Percentiles rank a stretch among this genome's conserved stretches.
Conservation (phyloP, 2,329 filamentous ascomycete species). For the Alternaria postmessia region DNA sequence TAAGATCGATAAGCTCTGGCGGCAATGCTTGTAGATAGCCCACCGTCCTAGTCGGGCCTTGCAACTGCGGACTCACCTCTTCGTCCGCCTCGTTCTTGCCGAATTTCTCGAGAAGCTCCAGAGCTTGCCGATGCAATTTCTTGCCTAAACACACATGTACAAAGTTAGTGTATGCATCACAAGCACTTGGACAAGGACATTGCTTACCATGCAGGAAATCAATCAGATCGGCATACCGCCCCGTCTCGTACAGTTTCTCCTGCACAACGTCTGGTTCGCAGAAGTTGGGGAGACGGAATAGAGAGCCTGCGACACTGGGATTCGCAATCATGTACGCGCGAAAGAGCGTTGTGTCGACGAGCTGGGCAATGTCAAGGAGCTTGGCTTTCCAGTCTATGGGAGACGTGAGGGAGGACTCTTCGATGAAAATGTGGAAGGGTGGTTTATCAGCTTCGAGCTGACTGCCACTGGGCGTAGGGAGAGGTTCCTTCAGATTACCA, state of each 20-base stretch:
- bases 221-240: slow-evolving; percentile 91
- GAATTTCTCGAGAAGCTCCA: slow-evolving; percentile 83
- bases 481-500: slow-evolving; percentile 65
- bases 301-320: slow-evolving; percentile 81
- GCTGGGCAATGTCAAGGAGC: slow-evolving; percentile 76
- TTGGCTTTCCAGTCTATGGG: slow-evolving; percentile 71
- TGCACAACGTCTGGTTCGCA: slow-evolving; percentile 96
- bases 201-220: slow-evolving; percentile 97
- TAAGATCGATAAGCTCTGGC: slow-evolving; percentile 86
- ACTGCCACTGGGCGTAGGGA: slow-evolving; percentile 57
- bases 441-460: slow-evolving; percentile 50
- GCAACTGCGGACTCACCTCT: slow-evolving; percentile 64
- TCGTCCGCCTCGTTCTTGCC: slow-evolving; percentile 65
- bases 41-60: slow-evolving; percentile 84
- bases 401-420: slow-evolving; percentile 36
- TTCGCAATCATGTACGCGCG: slow-evolving; percentile 93
- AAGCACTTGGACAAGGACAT: slow-evolving; percentile 28
- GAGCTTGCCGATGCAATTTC: slow-evolving; percentile 84
- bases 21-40: slow-evolving; percentile 89
- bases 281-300: slow-evolving; percentile 96
- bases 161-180: too few species aligned
- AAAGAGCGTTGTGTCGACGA: slow-evolving; percentile 95
- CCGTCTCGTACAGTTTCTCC: slow-evolving; percentile 86
- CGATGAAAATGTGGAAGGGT: slow-evolving; percentile 55
- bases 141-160: slow-evolving; percentile 62